Base-by-base conservation (phyloP, 805 yeast genomes). In the Candida nanaspora region DNA sequence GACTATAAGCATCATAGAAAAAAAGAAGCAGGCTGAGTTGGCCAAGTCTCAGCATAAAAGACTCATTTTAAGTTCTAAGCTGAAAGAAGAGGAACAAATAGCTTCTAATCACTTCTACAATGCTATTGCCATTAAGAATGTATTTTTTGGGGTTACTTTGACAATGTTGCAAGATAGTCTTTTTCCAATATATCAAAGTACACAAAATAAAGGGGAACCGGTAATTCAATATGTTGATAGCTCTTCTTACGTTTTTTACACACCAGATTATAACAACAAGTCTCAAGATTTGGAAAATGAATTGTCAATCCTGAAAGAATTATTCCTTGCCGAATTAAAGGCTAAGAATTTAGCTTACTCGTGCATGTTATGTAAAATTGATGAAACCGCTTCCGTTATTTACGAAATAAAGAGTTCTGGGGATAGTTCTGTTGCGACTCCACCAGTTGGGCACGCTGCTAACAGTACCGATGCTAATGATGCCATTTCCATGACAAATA, bases 101-200 rank as follows among this genome's bases (percentile, higher is more conserved):
- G 57, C 40, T 10, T 37, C 38, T n/a, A 40, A 44, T 2, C 52
- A 53, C 9, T 15, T 52, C 33, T 74, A 55, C 58, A 82, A 82
- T 56, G 78, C 83, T 1, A 63, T 82, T 39, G 50, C 74, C 14
- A 68, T 83, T 11, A 62, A 63, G 28, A 79, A 76, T 41, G 65
- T 76, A 3, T 71, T 73, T 30, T 63, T 71, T 38, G 86, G 85
- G 1, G 65, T 73, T 2, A 70, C 78, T 0, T 61, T 59, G 39
- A 69, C 68, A 8, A 72, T 69, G 16, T 46, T 80, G 10, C 70
- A 66, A 37, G 50, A 43, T 0, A 50, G 61, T 18, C 57, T 58
- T 11, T 43, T 45, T 14, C 61, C 51, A 41, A 44, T 59, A 3
- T 44, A 47, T 44, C 8, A 31, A 19, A 18, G 16, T 31, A 6